These are phyloP conservation scores for Xylaria sp. DNA, from an alignment of 2,329 filamentous ascomycete species.

Conservation along the genomic window DNA sequence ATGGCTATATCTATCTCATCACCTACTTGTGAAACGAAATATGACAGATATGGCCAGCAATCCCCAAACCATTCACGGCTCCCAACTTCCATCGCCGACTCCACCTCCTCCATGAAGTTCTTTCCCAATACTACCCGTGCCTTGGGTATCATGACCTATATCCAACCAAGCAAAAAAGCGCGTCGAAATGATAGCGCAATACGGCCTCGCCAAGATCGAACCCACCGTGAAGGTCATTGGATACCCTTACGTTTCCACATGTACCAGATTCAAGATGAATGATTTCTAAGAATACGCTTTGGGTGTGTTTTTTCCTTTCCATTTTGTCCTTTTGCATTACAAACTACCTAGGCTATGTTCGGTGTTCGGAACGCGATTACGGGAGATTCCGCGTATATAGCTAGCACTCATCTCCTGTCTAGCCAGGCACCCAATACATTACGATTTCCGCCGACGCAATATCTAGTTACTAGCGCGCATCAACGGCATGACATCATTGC, in stretches of 20 bases:
- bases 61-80: neutral
- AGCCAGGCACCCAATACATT: neutral
- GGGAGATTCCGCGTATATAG: slow-evolving; percentile 24
- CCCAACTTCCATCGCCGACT: neutral
- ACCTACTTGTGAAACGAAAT: neutral
- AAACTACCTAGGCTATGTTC: slow-evolving; percentile 12
- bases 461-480: slow-evolving; percentile 10
- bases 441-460: slow-evolving; percentile 22
- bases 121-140: slow-evolving; percentile 1
- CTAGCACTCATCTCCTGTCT: neutral
- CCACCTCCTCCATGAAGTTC: neutral
- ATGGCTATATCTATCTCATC: neutral
- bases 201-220: neutral
- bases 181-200: slow-evolving; percentile 17
- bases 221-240: no score
- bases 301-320: neutral
- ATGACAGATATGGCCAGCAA: neutral
- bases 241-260: neutral
- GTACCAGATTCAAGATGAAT: neutral
- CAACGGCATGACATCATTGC: slow-evolving; percentile 19
- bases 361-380: slow-evolving; percentile 17
- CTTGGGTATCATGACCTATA: neutral
- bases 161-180: slow-evolving; percentile 7
- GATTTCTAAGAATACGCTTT: neutral
- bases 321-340: neutral